Conservation (phyloP, 257 asterid species). For the Verbena officinalis region DNA sequence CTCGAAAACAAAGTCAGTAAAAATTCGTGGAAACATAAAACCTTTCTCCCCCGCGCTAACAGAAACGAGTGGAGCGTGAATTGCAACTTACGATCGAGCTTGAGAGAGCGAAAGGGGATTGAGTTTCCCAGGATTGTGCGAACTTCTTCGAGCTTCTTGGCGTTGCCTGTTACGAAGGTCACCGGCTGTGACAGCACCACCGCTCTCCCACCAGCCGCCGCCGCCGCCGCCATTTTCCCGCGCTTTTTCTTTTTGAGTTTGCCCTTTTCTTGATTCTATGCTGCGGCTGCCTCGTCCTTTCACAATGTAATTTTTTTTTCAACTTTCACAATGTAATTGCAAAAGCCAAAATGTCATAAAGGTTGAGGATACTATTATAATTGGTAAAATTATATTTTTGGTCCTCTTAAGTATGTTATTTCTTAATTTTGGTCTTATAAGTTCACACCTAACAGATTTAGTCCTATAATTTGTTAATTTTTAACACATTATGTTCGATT, state of each 20-base stretch:
- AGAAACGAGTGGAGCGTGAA: slow-evolving; percentile 3
- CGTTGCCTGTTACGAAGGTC: slow-evolving; percentile 93
- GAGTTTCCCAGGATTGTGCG: slow-evolving; percentile 79
- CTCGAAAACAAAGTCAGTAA: neutral
- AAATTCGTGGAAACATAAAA: neutral
- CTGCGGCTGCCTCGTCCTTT: neutral
- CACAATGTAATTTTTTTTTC: too few relatives aligned
- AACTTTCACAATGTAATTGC: neutral
- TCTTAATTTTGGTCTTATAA: too few relatives aligned
- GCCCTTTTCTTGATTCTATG: neutral
- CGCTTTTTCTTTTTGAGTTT: neutral
- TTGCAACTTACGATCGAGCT: slow-evolving; percentile 58
- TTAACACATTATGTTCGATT: too few relatives aligned
- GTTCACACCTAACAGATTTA: too few relatives aligned
- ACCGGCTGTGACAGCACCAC: slow-evolving; percentile 68
- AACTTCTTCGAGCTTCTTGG: slow-evolving; percentile 92
- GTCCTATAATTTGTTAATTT: too few relatives aligned
- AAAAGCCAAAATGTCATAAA: too few relatives aligned
- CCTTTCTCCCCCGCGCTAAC: neutral
- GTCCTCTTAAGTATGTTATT: too few relatives aligned
- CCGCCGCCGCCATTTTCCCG: slow-evolving; percentile 57
- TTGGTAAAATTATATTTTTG: too few relatives aligned
- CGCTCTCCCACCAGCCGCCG: slow-evolving; percentile 46
- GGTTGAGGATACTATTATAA: too few relatives aligned
- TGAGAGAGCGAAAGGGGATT: slow-evolving; percentile 82